Evolutionary conservation across 139 green algal genomes (phyloP).

Genomic region (Chlorella sp.): DNA sequence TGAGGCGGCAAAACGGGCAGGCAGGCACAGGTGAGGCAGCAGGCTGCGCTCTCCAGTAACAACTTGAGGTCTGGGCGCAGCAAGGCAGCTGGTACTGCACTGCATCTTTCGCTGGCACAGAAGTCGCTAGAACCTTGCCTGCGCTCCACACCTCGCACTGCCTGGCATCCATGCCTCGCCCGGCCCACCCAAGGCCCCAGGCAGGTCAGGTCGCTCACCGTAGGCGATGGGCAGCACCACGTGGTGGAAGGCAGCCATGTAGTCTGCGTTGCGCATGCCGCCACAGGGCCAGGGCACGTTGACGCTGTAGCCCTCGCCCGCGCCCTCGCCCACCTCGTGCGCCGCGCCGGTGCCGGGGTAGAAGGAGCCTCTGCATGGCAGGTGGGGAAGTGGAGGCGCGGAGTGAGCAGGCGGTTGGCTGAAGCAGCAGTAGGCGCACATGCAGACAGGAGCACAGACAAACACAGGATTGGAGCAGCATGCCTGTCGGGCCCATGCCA

Average conservation of each 20-base stretch:
- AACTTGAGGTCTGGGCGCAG: no score
- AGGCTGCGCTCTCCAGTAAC: no score
- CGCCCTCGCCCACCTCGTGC: conserved; percentile 42
- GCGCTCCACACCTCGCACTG: not conserved
- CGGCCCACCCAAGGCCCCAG: not conserved
- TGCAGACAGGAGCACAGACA: not conserved
- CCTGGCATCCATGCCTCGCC: not conserved
- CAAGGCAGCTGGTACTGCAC: not conserved
- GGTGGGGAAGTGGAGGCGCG: not conserved
- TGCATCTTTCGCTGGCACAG: not conserved
- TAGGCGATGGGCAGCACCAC: conserved; percentile 78
- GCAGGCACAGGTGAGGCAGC: no score
- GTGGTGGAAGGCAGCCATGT: conserved; percentile 72
- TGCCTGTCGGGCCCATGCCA: no score
- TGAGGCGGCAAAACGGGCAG: not conserved
- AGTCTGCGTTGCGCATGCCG: conserved; percentile 58
- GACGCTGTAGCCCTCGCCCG: conserved; percentile 68
- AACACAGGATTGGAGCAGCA: no score
- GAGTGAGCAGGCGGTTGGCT: not conserved
- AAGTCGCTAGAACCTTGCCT: not conserved
- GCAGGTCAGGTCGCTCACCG: not conserved
- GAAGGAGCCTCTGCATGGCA: conserved; percentile 30
- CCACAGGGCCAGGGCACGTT: conserved; percentile 73
- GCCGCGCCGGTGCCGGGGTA: conserved; percentile 48
- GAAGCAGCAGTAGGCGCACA: not conserved